Conservation (phyloP, 192 early-diverging fungal species). For the Lunasporangiospora selenospora region DNA sequence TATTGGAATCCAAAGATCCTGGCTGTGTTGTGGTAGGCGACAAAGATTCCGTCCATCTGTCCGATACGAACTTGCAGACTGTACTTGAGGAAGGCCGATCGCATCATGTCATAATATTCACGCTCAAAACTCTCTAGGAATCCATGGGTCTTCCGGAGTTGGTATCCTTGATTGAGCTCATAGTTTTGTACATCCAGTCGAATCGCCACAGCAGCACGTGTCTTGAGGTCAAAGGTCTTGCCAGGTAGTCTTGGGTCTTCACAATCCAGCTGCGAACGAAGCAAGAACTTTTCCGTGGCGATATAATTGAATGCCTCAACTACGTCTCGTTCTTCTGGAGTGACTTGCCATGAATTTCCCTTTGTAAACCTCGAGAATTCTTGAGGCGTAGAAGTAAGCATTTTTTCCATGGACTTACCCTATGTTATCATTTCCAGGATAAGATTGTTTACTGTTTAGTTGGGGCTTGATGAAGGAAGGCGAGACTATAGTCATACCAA, state of each 20-base stretch:
- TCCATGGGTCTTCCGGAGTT: slow-evolving; percentile 69
- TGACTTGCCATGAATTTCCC: slow-evolving; percentile 51
- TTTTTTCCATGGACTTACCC: slow-evolving; percentile 90
- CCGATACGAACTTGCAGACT: slow-evolving; percentile 94
- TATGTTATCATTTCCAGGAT: slow-evolving; percentile 12
- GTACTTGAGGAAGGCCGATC: slow-evolving; percentile 90
- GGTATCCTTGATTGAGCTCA: slow-evolving; percentile 72
- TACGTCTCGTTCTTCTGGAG: slow-evolving; percentile 45
- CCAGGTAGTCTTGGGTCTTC: slow-evolving; percentile 74
- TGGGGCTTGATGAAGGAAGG: not conserved
- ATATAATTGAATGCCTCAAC: slow-evolving; percentile 78
- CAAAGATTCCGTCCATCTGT: slow-evolving; percentile 95
- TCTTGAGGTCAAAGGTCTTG: slow-evolving; percentile 92
- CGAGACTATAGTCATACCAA: not conserved
- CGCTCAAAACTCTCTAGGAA: slow-evolving; percentile 84
- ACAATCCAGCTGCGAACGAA: slow-evolving; percentile 93
- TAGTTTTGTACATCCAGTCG: slow-evolving; percentile 84
- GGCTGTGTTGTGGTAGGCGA: slow-evolving; percentile 91
- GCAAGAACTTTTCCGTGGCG: slow-evolving; percentile 69
- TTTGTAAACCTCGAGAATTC: slow-evolving; percentile 78
- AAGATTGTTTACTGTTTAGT: not conserved
- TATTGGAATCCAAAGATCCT: slow-evolving; percentile 97
- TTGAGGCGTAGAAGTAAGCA: slow-evolving; percentile 70
- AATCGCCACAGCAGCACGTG: slow-evolving; percentile 81
- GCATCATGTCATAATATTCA: slow-evolving; percentile 94